Conservation (phyloP, 495 filamentous ascomycete genomes). For the Ramalina intermedia region DNA sequence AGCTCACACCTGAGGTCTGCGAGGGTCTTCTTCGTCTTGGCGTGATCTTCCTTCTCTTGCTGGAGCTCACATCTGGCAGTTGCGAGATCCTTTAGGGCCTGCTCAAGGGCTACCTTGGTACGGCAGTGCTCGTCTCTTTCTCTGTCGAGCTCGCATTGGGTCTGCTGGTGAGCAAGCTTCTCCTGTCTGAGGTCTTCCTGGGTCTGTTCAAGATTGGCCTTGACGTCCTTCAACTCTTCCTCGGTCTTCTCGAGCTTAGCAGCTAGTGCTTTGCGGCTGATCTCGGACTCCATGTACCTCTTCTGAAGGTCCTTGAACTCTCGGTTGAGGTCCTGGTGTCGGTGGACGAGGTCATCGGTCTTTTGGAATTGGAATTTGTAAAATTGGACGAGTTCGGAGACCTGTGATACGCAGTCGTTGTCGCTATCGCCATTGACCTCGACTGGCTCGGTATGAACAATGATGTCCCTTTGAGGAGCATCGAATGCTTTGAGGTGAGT, state of each 20-base stretch:
- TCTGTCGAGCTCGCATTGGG: not conserved
- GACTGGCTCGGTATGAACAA: not conserved
- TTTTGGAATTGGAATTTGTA: constrained; percentile 1
- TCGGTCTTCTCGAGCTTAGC: not conserved
- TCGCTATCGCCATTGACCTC: not conserved
- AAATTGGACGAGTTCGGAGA: not conserved
- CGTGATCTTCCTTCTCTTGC: not conserved
- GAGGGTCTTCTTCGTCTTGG: too few species aligned
- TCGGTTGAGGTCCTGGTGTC: not conserved
- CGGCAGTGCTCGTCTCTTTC: not conserved
- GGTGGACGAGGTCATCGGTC: not conserved
- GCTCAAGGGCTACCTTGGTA: not conserved
- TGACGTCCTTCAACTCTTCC: not conserved
- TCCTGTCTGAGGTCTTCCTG: not conserved
- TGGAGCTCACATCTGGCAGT: too few species aligned
- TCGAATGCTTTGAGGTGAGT: not conserved
- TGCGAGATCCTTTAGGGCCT: not conserved
- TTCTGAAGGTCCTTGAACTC: not conserved
- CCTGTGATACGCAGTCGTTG: not conserved
- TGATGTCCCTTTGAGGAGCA: not conserved
- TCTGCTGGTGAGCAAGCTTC: not conserved
- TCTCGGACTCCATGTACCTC: not conserved
- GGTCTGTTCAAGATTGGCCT: not conserved
- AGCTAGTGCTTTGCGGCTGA: not conserved
- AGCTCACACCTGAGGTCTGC: too few species aligned